These are phyloP conservation scores for Nothophoma quercina DNA, from an alignment of 2,329 filamentous ascomycete species.

Conservation along the genomic window DNA sequence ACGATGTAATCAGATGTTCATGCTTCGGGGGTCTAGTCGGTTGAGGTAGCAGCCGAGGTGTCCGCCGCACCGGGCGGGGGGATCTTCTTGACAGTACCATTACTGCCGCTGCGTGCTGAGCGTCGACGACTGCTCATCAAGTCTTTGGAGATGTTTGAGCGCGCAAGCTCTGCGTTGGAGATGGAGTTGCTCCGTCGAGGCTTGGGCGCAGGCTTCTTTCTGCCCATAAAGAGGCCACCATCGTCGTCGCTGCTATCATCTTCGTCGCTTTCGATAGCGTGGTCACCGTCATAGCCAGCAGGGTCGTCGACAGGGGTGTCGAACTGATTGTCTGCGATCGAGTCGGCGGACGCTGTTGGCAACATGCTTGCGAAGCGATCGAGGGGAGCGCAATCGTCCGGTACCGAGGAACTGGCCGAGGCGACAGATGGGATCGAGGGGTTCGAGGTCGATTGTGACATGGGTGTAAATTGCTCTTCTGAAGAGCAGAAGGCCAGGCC, in stretches of 20 bases:
- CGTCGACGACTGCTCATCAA: constrained; percentile 43
- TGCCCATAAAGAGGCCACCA: constrained; percentile 50
- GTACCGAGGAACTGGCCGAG: constrained; percentile 57
- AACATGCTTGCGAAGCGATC: constrained; percentile 30
- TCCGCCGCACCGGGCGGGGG: constrained; percentile 31
- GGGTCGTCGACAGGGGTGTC: constrained; percentile 41
- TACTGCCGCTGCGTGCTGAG: constrained; percentile 57
- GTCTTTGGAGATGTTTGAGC: constrained; percentile 36
- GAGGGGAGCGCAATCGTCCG: constrained; percentile 41
- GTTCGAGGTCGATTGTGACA: constrained; percentile 60
- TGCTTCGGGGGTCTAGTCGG: constrained; percentile 10
- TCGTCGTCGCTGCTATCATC: constrained; percentile 52
- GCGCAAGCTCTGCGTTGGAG: constrained; percentile 47
- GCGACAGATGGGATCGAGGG: constrained; percentile 60
- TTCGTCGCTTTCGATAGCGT: constrained; percentile 53
- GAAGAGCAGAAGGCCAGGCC: constrained; percentile 55
- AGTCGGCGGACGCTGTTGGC: constrained; percentile 44
- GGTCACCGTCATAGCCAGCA: constrained; percentile 50
- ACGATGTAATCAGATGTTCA: neutral
- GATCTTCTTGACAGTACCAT: constrained; percentile 60
- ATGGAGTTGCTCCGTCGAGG: constrained; percentile 48
- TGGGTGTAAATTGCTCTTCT: constrained; percentile 57
- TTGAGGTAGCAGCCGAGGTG: neutral
- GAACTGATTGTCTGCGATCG: constrained; percentile 43
- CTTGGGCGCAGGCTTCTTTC: constrained; percentile 43